Base-by-base conservation (phyloP, 129 eudicot species). In the Ambrosia trifida region DNA sequence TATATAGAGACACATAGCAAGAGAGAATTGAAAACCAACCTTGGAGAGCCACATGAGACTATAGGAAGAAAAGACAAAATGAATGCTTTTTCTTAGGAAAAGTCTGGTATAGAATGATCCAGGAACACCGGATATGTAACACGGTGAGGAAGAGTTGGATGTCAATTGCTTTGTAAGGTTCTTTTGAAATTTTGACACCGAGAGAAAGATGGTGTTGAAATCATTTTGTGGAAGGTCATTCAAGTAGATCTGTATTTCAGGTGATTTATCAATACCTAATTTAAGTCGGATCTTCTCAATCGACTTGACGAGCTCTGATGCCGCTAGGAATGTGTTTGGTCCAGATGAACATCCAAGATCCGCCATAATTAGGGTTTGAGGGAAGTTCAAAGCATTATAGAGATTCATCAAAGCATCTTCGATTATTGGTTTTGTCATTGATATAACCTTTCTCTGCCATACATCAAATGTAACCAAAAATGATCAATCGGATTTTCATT, bases 261-360 rank as follows among this genome's bases (percentile, higher is more conserved):
- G 90, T 5, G 83, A 61, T 50, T 70, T 36, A 2, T 50, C 24
- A 11, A 4, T 53, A 33, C 84, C 88, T 0, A 47, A 32, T 68
- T 66, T 72, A 14, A 7, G 69, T 11, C 91, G n/a, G 5, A 70
- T 58, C 7, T 68, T 69, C 41, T 85, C 76, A 11, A 79, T 54
- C 0, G 79, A 76, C 41, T 70, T 82, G 13, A 92, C 46, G 18
- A 89, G 40, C 72, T 84, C 88, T 0, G 81, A 64, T 5, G 82
- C 74, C 1, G 77, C 84, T 0, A 83, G 30, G 18, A 86, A 49
- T 10, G 98, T 79, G 84, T 89, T 92, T 33, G 95, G 91, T 11
- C 98, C 98, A 14, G 91, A 84, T 19, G 96, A 86, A 45, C 95
- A 92, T 17, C 96, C 98, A 78, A 92, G 51, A 66, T 89, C 96